These are phyloP conservation scores for Mitragyna speciosa DNA, from an alignment of 257 asterid genomes.

Conservation along the genomic window DNA sequence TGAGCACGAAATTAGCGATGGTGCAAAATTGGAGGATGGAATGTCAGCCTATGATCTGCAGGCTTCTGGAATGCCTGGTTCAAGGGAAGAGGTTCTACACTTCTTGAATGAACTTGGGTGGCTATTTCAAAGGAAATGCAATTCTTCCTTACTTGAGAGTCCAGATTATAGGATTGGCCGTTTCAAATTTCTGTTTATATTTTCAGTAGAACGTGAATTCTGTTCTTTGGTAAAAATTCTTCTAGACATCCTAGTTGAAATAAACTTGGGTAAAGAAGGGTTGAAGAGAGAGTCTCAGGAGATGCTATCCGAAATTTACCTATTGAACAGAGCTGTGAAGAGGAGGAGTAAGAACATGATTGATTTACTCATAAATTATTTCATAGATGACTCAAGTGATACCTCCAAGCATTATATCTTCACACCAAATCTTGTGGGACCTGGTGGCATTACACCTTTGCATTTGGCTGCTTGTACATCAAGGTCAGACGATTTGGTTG, in stretches of 20 bases:
- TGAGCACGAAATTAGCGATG: conserved; percentile 54
- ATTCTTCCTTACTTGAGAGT: conserved; percentile 41
- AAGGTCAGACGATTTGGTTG: conserved; percentile 59
- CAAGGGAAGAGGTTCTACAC: conserved; percentile 54
- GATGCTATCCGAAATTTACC: conserved; percentile 73
- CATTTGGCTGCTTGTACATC: conserved; percentile 78
- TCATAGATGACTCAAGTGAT: conserved; percentile 33
- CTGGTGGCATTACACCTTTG: conserved; percentile 85
- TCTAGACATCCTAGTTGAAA: conserved; percentile 62
- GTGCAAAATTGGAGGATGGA: conserved; percentile 26
- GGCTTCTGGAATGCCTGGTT: conserved; percentile 31
- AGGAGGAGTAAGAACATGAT: conserved; percentile 63
- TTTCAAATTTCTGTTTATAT: conserved; percentile 64
- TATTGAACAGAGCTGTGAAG: conserved; percentile 77
- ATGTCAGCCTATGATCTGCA: conserved; percentile 30
- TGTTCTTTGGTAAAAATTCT: conserved; percentile 68
- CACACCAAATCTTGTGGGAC: conserved; percentile 65
- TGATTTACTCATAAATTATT: conserved; percentile 50
- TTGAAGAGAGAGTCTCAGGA: conserved; percentile 52
- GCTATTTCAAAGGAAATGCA: conserved; percentile 76
- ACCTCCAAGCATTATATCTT: conserved; percentile 47
- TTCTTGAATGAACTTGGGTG: conserved; percentile 90
- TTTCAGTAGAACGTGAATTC: conserved; percentile 77
- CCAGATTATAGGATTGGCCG: conserved; percentile 59
- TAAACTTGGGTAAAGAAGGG: conserved; percentile 52